Percentiles rank a stretch among this genome's conserved stretches.
These are phyloP conservation scores for Colletotrichum navitas DNA, from an alignment of 2,329 filamentous ascomycete genomes.

Conservation along the genomic window DNA sequence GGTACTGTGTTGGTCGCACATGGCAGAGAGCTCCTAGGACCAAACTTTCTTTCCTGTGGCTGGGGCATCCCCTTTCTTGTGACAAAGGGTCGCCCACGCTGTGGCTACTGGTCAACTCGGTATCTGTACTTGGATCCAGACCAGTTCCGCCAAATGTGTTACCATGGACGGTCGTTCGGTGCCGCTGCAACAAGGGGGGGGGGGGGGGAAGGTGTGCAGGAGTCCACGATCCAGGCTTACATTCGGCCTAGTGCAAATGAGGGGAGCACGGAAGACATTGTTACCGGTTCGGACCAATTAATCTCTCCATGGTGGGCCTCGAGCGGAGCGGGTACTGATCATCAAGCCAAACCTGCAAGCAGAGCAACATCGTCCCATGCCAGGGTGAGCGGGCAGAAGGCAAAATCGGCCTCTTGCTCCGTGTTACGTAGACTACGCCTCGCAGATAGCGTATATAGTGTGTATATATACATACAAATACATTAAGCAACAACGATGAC, in stretches of 20 bases:
- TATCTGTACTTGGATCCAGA: not conserved
- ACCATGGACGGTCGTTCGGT: not conserved
- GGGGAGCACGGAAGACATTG: conserved; percentile 22
- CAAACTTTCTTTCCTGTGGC: not conserved
- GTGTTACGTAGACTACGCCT: not conserved
- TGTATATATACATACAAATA: not conserved
- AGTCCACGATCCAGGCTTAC: conserved; percentile 33
- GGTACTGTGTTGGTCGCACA: not conserved
- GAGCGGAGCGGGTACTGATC: conserved; percentile 15
- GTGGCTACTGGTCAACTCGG: not conserved
- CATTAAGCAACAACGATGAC: not conserved
- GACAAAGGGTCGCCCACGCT: not conserved
- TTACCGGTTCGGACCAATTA: conserved; percentile 30
- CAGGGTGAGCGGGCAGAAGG: conserved; percentile 27
- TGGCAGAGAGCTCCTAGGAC: not conserved
- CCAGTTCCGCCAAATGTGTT: not conserved
- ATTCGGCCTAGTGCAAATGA: conserved; percentile 23
- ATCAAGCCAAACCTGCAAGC: conserved; percentile 26
- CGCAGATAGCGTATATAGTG: not conserved
- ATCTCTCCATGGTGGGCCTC: conserved; percentile 6
- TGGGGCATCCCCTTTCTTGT: not conserved
- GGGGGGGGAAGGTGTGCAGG: not conserved
- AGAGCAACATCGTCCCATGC: conserved; percentile 38
- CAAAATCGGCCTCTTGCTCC: conserved; percentile 4
- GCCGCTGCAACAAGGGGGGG: not conserved